Evolutionary conservation across 2,329 filamentous ascomycete species (phyloP), one percentile per base, ranked within the genome.

Genomic region (Gaeumannomyces tritici): DNA sequence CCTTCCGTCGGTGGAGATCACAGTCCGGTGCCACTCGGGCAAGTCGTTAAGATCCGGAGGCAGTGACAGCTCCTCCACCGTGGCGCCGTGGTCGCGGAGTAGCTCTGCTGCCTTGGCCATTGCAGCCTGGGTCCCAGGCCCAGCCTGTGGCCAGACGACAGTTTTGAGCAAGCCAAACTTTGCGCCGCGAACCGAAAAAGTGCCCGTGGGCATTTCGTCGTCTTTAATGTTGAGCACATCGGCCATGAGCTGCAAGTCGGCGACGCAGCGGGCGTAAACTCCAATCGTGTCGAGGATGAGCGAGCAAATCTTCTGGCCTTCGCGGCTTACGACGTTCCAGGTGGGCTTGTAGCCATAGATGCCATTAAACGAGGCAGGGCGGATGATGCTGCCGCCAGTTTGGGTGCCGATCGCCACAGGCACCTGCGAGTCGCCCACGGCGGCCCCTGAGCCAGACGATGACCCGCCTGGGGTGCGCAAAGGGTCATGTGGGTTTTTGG

Each of bases 261-360:
- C 79, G 0, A 86, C 75, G 7, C 75, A 79, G 0, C 86, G 80
- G 0, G 83, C 78, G 63, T 82, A 88, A 15, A 88, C 73, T 1
- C 87, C 87, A 0, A 87, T 67, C 0, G 87, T 89, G 67, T 89
- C 87, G 7, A 85, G 75, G 1, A 78, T 83, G 1, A 83, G 72
- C 0, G 83, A 82, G 66, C 82, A 86, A 2, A 84, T 74, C 69
- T 83, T 85, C 57, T 81, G 76, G 0, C 87, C 86, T 68, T 89
- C 86, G 0, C 84, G 76, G 0, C 81, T 84, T 42, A 89, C 80
- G 0, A 83, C 73, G 62, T 82, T 82, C 84, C 84, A 89, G 0
- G 86, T 89, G 2, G 87, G 86, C 69, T 89, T 89, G 62, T 88
- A 75, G 0, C 78, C 85, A 63, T 85, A 89, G 5, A 86, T 76